Percentiles rank a stretch among this genome's conserved stretches.
phyloP scores from a whole-genome alignment of 1,139 yeast species.

The Candida tropicalis region DNA sequence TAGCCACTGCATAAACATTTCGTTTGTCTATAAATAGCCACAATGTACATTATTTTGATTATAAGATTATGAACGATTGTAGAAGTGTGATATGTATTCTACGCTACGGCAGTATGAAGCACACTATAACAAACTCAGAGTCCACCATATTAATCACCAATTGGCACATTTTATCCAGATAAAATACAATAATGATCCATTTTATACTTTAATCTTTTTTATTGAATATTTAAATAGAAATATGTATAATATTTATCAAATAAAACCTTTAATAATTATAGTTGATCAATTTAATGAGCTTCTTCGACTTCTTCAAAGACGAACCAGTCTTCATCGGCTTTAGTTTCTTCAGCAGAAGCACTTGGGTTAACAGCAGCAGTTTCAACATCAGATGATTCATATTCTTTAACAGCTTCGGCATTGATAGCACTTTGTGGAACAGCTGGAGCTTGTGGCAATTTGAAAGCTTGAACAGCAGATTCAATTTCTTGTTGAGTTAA shows the following conservation, averaged over 20 bases:
- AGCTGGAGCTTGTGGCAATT: constrained; percentile 72
- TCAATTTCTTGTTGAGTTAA: constrained; percentile 74
- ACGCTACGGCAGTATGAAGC: too few species aligned
- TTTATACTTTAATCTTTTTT: not conserved
- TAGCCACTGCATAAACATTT: constrained; percentile 20
- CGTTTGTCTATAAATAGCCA: not conserved
- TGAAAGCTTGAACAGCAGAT: constrained; percentile 80
- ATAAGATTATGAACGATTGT: too few species aligned
- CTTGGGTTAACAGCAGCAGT: constrained; percentile 46
- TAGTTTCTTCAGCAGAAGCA: constrained; percentile 41
- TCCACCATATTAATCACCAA: too few species aligned
- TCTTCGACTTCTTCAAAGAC: constrained; percentile 76
- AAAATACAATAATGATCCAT: too few species aligned
- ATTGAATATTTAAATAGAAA: constrained; percentile 1
- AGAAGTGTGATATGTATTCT: too few species aligned
- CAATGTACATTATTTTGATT: not conserved
- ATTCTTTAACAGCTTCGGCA: constrained; percentile 72
- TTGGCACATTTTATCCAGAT: too few species aligned
- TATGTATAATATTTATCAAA: not conserved
- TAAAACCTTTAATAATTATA: too few species aligned
- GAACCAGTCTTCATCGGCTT: constrained; percentile 76
- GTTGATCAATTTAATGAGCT: constrained; percentile 35
- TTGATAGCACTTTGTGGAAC: constrained; percentile 75
- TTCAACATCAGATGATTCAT: constrained; percentile 78
- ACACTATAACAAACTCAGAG: too few species aligned